Percentiles rank a stretch among this genome's conserved stretches.
phyloP scores from a whole-genome alignment of 805 yeast genomes.

The Metschnikowia cubensis region DNA sequence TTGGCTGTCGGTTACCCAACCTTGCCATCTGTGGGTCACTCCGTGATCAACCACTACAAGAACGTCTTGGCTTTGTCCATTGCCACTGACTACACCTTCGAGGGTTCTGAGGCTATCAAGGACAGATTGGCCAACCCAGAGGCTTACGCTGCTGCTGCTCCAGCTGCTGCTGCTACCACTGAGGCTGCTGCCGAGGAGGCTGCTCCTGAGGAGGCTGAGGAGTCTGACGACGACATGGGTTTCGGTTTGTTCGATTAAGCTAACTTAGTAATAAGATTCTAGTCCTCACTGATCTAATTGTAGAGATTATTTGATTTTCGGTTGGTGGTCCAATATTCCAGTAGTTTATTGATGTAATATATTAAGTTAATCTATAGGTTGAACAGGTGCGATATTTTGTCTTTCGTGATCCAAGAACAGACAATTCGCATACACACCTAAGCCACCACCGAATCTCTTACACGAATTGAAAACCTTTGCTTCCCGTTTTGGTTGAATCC shows the following conservation, averaged over 20 bases:
- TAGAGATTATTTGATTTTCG: not conserved
- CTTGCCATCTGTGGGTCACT: slow-evolving; percentile 98
- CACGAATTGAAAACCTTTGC: too few relatives aligned
- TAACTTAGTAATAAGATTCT: slow-evolving; percentile 1
- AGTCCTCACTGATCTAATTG: not conserved
- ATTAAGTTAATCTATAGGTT: too few relatives aligned
- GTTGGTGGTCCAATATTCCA: too few relatives aligned
- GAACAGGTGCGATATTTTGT: too few relatives aligned
- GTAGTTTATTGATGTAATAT: too few relatives aligned
- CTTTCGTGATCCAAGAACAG: too few relatives aligned
- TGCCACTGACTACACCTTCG: slow-evolving; percentile 98
- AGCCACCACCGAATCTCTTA: too few relatives aligned
- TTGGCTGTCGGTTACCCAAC: slow-evolving; percentile 99
- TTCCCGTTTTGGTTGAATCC: too few relatives aligned
- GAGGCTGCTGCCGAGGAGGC: slow-evolving; percentile 64
- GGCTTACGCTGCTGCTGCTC: slow-evolving; percentile 99
- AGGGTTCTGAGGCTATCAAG: slow-evolving; percentile 98
- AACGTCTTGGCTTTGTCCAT: slow-evolving; percentile 94
- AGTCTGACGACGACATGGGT: slow-evolving; percentile 90
- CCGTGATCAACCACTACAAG: slow-evolving; percentile 98
- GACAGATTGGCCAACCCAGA: slow-evolving; percentile 99
- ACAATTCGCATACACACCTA: too few relatives aligned
- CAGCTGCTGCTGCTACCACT: slow-evolving; percentile 79
- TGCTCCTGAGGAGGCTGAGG: slow-evolving; percentile 63
- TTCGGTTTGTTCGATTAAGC: slow-evolving; percentile 97